These are phyloP conservation scores for Paramecium bursaria DNA, from an alignment of 73 alveolate genomes.

Conservation along the genomic window DNA sequence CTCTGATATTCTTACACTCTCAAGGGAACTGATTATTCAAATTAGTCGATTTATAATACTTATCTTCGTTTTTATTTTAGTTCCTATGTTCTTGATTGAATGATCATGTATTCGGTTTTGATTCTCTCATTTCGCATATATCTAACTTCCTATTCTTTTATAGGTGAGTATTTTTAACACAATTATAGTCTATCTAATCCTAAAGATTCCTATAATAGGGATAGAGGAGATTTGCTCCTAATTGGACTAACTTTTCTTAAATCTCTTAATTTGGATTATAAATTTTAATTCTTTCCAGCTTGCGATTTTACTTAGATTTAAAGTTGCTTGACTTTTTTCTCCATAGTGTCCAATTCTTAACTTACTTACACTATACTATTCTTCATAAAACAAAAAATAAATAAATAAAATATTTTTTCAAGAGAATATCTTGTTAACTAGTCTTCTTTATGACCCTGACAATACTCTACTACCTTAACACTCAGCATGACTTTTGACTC, in stretches of 20 bases:
- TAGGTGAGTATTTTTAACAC: not conserved
- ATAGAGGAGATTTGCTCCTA: conserved; percentile 1
- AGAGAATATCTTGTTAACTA: conserved; percentile 31
- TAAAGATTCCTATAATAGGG: not conserved
- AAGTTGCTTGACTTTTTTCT: conserved; percentile 19
- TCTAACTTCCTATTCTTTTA: conserved; percentile 13
- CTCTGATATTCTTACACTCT: conserved; percentile 22
- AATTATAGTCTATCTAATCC: conserved; percentile 17
- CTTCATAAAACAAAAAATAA: not conserved
- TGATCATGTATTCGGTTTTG: not conserved
- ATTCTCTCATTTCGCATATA: conserved; percentile 23
- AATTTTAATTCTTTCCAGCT: conserved; percentile 8
- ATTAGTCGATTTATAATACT: conserved; percentile 17
- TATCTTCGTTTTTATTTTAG: conserved; percentile 13
- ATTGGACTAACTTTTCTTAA: conserved; percentile 16
- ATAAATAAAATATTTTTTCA: not conserved
- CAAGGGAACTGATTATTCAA: not conserved
- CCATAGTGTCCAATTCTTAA: conserved; percentile 20
- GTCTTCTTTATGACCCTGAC: conserved; percentile 14
- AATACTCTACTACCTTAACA: conserved; percentile 30
- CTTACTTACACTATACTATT: conserved; percentile 28
- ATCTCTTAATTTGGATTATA: conserved; percentile 11
- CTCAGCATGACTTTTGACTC: too few species aligned
- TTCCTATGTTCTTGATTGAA: conserved; percentile 13
- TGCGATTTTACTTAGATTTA: not conserved